Evolutionary conservation across 164 flowering plant genomes (phyloP).

Genomic region (Tetrastigma voinierianum): DNA sequence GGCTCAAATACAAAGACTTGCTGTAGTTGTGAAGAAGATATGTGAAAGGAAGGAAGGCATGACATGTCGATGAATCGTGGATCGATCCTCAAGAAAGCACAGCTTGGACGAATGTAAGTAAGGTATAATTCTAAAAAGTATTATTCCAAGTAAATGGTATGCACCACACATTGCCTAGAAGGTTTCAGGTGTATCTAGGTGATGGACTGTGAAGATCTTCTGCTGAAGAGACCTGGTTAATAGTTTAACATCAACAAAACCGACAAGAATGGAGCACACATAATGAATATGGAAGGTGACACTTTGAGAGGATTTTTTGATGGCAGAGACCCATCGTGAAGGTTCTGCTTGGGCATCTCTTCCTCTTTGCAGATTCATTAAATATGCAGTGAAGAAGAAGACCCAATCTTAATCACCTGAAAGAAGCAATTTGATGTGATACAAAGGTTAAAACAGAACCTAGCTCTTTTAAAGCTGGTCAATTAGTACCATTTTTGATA

Average conservation of each 20-base stretch:
- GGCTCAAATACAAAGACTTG: slow-evolving; percentile 9
- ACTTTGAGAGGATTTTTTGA: slow-evolving; percentile 13
- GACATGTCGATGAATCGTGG: slow-evolving; percentile 13
- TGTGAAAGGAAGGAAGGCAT: slow-evolving; percentile 19
- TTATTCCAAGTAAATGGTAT: slow-evolving; percentile 13
- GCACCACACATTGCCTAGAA: not conserved
- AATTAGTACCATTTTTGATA: slow-evolving; percentile 16
- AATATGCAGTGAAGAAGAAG: slow-evolving; percentile 12
- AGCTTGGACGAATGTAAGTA: slow-evolving; percentile 10
- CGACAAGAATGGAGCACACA: slow-evolving; percentile 9
- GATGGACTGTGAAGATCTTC: slow-evolving; percentile 23
- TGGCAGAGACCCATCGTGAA: slow-evolving; percentile 9
- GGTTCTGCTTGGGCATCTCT: slow-evolving; percentile 14
- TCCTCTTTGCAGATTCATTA: slow-evolving; percentile 9
- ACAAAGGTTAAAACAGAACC: slow-evolving; percentile 19
- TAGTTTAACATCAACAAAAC: slow-evolving; percentile 2
- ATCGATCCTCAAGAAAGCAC: slow-evolving; percentile 19
- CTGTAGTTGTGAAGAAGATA: slow-evolving; percentile 6
- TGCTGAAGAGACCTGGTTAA: slow-evolving; percentile 14
- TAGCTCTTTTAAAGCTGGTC: slow-evolving; percentile 18
- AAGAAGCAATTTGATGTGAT: slow-evolving; percentile 19
- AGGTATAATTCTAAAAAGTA: slow-evolving; percentile 10
- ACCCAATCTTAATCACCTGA: slow-evolving; percentile 2
- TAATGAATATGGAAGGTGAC: slow-evolving; percentile 8
- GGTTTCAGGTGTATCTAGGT: slow-evolving; percentile 3